A percentile compares a stretch with the other conserved stretches of the same genome.
Conservation (phyloP, 2,329 filamentous ascomycete species). For the Aspergillus niger region DNA sequence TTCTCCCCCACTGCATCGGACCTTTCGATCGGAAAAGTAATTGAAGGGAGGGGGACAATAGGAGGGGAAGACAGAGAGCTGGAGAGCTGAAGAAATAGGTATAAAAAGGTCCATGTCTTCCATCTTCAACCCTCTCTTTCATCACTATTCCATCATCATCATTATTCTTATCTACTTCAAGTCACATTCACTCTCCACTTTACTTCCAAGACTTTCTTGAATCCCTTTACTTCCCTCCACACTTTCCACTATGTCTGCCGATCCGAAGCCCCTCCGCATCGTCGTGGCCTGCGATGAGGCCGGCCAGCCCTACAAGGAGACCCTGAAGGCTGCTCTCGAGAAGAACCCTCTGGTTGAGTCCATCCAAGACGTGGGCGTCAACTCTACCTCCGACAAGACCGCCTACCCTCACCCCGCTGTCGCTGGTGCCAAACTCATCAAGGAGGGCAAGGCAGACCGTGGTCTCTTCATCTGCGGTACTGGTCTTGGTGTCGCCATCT, state of each 20-base stretch:
- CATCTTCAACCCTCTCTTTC: conserved; percentile 10
- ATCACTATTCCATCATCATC: conserved; percentile 1
- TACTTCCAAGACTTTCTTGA: background rate
- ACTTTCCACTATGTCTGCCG: conserved; percentile 30
- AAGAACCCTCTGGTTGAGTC: conserved; percentile 66
- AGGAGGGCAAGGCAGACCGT: conserved; percentile 64
- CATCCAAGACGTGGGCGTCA: conserved; percentile 74
- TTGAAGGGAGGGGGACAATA: background rate
- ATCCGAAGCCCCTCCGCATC: conserved; percentile 54
- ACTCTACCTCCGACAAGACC: conserved; percentile 68
- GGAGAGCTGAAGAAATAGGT: background rate
- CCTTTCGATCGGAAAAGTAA: background rate
- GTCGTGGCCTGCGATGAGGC: conserved; percentile 70
- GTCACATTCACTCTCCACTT: too few species aligned
- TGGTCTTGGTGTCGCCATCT: conserved; percentile 81
- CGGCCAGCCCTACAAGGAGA: conserved; percentile 75
- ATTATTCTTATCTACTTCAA: background rate
- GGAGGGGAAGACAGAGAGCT: too few species aligned
- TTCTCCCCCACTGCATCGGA: too few species aligned
- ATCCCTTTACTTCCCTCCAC: background rate
- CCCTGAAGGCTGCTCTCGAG: conserved; percentile 72
- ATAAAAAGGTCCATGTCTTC: conserved; percentile 6
- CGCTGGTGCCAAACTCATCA: conserved; percentile 62
- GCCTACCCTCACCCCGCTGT: conserved; percentile 80
- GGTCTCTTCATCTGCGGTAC: conserved; percentile 81